Percentiles rank a stretch among this genome's conserved stretches.
These are phyloP conservation scores for Verticillium tricorpus DNA, from an alignment of 2,329 filamentous ascomycete species.

Conservation along the genomic window DNA sequence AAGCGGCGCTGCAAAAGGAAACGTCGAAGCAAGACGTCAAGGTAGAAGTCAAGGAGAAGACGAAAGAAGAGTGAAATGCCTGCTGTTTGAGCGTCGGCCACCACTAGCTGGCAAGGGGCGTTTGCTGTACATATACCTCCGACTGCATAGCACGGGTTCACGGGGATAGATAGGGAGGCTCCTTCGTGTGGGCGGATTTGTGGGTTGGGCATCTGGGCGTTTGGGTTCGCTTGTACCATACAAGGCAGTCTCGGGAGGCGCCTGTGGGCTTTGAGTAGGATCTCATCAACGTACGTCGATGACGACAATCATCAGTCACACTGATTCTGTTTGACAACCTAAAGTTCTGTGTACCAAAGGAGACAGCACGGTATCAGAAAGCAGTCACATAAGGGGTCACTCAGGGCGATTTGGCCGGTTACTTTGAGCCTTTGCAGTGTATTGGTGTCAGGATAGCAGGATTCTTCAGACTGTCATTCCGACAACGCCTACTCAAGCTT, in stretches of 20 bases:
- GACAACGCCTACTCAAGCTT: constrained; percentile 23
- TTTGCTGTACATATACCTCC: background rate
- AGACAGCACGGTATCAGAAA: too few relatives aligned
- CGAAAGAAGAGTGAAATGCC: background rate
- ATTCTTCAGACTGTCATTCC: background rate
- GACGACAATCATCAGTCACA: background rate
- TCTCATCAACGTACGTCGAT: background rate
- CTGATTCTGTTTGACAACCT: too few relatives aligned
- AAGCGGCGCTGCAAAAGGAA: background rate
- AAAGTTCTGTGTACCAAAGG: too few relatives aligned
- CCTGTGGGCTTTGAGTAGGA: background rate
- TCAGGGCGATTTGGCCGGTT: too few relatives aligned
- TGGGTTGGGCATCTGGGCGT: background rate
- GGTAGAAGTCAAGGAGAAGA: background rate
- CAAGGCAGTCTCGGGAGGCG: background rate
- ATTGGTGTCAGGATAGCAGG: background rate
- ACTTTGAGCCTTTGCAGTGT: background rate
- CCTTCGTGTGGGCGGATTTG: background rate
- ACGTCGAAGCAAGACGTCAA: background rate
- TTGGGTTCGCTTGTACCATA: background rate
- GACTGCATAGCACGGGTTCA: background rate
- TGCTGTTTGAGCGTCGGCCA: background rate
- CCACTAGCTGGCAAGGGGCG: background rate
- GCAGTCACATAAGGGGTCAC: too few relatives aligned
- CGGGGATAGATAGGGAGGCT: background rate